Base-by-base conservation (phyloP, 306 rosid species). In the Rosa rugosa region DNA sequence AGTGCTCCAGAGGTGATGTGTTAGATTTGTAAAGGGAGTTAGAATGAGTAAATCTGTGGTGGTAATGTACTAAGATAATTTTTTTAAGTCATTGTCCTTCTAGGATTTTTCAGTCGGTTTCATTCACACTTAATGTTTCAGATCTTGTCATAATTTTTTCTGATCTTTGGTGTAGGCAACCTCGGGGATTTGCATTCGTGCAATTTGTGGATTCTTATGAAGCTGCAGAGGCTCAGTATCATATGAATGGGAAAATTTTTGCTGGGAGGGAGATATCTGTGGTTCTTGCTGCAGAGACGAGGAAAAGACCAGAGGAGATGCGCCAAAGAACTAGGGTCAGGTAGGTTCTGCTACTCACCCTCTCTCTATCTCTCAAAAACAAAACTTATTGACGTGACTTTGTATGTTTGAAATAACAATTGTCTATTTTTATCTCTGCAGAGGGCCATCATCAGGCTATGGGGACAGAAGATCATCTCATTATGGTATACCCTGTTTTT, bases 301-400 rank as follows among this genome's bases (percentile, higher is more conserved):
- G 99, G 87, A 96, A 96, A 89, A 91, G 98, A 79, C 99, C 99
- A 0, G 99, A 96, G 80, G 94, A 96, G 80, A 96, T 96, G 99
- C 97, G 96, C 17, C 97, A 89, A 0, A 89, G 92, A 82, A 31
- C 96, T 60, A 87, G 97, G 81, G 6, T 54, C 77, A 91, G 97
- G 93, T 96, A 85, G 13, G 81, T 25, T 76, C 69, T 60, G n/a
- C 73, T 51, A 0, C 80, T 53, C 5, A 41, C 14, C 42, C 25
- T 38, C 77, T 31, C 27, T 10, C 12, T 46, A 17, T 44, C 40
- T 22, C 36, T 46, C 4, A 3, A 66, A 36, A 41, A 17, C 53
- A 70, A 46, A 41, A 38, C 75, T 42, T 36, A 20, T 67, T 2
- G 13, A 57, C 10, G 69, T 57, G 40, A n/a, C 50, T 73, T 36